phyloP scores from a whole-genome alignment of 768 basidiomycete species.

The Auricularia sp. region DNA sequence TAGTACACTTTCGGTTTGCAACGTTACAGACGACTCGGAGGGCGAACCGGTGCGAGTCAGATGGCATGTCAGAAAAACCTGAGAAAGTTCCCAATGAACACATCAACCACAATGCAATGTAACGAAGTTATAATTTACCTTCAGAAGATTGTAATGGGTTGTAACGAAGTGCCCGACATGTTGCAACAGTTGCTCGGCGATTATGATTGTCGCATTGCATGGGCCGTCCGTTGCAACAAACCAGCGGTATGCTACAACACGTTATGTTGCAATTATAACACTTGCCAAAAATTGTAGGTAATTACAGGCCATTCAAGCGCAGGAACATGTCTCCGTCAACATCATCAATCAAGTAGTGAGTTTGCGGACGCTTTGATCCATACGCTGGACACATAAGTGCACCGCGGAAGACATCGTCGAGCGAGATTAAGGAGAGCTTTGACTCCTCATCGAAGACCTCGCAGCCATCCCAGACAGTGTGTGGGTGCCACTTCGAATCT shows the following conservation, averaged over 20 bases:
- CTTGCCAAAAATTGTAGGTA: no score
- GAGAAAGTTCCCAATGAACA: no score
- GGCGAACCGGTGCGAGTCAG: slow-evolving; percentile 6
- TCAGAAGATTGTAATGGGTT: no score
- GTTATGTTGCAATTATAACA: no score
- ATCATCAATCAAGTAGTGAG: slow-evolving; percentile 3
- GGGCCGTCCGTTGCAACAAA: no score
- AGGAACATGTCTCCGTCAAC: slow-evolving; percentile 5
- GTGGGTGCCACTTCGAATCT: slow-evolving; percentile 7
- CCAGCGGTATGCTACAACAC: no score
- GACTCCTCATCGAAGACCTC: slow-evolving; percentile 11
- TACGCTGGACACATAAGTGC: neutral
- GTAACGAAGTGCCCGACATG: no score
- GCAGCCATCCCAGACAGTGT: slow-evolving; percentile 15
- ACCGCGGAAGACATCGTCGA: slow-evolving; percentile 1
- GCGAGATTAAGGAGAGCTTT: slow-evolving; percentile 6
- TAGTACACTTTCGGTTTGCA: neutral
- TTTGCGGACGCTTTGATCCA: neutral
- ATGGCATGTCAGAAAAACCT: slow-evolving; percentile 17
- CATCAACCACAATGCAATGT: no score
- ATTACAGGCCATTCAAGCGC: neutral
- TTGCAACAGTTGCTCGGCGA: no score
- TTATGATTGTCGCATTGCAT: no score
- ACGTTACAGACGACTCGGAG: neutral
- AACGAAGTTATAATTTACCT: no score